Conservation (phyloP, 345 rosid genomes). For the Adansonia digitata region DNA sequence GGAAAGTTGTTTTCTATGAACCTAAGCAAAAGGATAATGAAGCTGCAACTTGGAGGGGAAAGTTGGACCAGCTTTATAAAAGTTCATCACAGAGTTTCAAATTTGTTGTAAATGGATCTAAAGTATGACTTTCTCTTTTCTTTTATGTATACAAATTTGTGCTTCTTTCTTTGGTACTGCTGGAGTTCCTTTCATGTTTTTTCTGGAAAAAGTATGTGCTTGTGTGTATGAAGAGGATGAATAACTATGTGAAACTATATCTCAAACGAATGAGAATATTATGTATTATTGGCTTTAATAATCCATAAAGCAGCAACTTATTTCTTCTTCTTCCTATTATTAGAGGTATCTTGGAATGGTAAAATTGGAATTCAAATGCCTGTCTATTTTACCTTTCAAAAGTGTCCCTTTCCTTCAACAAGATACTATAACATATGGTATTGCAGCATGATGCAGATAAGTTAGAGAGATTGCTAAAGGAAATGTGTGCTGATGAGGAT, state of each 20-base stretch:
- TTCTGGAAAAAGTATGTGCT: not conserved
- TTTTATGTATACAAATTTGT: conserved; percentile 6
- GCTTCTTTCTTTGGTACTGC: not conserved
- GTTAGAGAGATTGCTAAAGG: conserved; percentile 87
- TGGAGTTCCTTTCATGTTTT: conserved; percentile 1
- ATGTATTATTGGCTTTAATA: not conserved
- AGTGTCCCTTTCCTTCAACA: conserved; percentile 15
- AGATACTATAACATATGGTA: conserved; percentile 31
- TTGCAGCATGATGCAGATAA: conserved; percentile 99
- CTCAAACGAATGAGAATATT: not conserved
- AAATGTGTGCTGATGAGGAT: conserved; percentile 97
- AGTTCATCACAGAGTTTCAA: conserved; percentile 98
- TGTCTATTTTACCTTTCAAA: not conserved
- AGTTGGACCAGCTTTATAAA: conserved; percentile 91
- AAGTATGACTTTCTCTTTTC: conserved; percentile 42
- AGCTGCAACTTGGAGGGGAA: conserved; percentile 98
- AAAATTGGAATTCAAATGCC: not conserved
- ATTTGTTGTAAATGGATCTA: conserved; percentile 97
- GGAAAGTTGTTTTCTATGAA: conserved; percentile 97
- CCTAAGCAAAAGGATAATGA: conserved; percentile 89
- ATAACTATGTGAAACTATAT: not conserved
- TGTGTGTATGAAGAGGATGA: not conserved
- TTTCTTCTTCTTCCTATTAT: conserved; percentile 9
- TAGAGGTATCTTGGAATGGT: not conserved
- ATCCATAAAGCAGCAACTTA: not conserved